These are phyloP conservation scores for Dryadomyces quercivorus DNA, from an alignment of 2,329 filamentous ascomycete genomes.

Conservation along the genomic window DNA sequence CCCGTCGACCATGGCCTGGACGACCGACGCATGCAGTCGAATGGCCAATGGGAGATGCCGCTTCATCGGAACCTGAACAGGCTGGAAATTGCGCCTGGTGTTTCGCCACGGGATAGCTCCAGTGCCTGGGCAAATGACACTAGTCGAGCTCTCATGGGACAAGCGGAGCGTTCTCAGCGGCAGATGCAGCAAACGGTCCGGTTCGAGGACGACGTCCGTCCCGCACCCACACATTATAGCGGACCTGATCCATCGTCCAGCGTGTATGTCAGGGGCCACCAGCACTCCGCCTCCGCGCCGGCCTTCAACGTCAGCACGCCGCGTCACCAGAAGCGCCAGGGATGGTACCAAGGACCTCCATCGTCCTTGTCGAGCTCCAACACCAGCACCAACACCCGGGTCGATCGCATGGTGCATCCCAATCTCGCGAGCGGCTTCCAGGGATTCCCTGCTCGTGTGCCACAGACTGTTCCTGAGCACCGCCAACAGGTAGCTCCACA, in stretches of 20 bases:
- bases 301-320: conserved; percentile 34
- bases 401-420: conserved; percentile 46
- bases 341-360: conserved; percentile 54
- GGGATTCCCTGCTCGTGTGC: conserved; percentile 11
- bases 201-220: conserved; percentile 37
- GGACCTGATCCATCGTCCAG: conserved; percentile 11
- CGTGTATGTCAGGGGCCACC: conserved; percentile 25
- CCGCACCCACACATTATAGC: conserved; percentile 6
- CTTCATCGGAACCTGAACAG: conserved; percentile 54
- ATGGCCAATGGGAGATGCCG: conserved; percentile 47
- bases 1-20: conserved; percentile 23
- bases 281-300: conserved; percentile 49
- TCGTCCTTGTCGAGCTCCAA: conserved; percentile 6
- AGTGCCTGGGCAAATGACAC: conserved; percentile 45
- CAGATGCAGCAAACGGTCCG: conserved; percentile 29
- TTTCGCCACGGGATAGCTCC: conserved; percentile 38
- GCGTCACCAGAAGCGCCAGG: conserved; percentile 53
- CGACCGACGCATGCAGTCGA: conserved; percentile 29
- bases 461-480: conserved; percentile 10
- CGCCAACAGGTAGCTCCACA: background rate
- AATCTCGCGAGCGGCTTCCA: conserved; percentile 23
- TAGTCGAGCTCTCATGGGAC: conserved; percentile 41
- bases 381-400: conserved; percentile 20
- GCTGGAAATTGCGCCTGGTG: conserved; percentile 47
- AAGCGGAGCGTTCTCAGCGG: conserved; percentile 33